Conservation (phyloP, 2,329 filamentous ascomycete species). For the Triangularia verruculosa region DNA sequence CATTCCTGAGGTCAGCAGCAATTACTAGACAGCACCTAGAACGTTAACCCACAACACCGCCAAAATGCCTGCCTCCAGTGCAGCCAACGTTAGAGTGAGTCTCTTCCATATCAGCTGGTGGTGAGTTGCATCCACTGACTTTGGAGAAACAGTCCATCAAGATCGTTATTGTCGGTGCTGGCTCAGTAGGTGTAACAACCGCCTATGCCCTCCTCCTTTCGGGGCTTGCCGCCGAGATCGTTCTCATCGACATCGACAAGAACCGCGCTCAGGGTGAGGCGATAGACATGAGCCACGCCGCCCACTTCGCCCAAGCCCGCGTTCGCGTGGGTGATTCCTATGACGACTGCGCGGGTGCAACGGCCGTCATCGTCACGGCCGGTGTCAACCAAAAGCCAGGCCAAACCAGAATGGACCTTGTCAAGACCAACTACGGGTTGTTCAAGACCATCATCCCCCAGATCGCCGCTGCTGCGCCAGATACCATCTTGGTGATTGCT, state of each 20-base stretch:
- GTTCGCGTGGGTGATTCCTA: slow-evolving; percentile 29
- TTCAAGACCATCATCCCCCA: slow-evolving; percentile 31
- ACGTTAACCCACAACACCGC: neutral
- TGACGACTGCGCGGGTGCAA: slow-evolving; percentile 30
- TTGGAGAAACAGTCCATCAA: slow-evolving; percentile 28
- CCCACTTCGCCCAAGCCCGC: slow-evolving; percentile 31
- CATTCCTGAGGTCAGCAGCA: neutral
- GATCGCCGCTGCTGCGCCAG: slow-evolving; percentile 30
- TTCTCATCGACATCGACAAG: slow-evolving; percentile 34
- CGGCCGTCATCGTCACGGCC: slow-evolving; percentile 34
- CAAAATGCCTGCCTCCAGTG: slow-evolving; percentile 1
- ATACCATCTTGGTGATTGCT: slow-evolving; percentile 33
- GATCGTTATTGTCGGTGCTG: slow-evolving; percentile 30
- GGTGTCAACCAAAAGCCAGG: slow-evolving; percentile 36
- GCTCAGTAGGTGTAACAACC: slow-evolving; percentile 34
- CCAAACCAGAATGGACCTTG: slow-evolving; percentile 33
- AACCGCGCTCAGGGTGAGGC: slow-evolving; percentile 32
- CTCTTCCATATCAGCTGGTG: neutral
- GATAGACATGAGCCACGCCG: slow-evolving; percentile 33
- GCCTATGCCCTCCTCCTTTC: slow-evolving; percentile 32
- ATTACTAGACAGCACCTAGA: neutral
- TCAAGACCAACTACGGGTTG: slow-evolving; percentile 33
- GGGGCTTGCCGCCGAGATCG: slow-evolving; percentile 32
- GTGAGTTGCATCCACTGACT: neutral
- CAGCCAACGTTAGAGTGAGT: neutral